Percentiles rank a stretch among this genome's conserved stretches.
Conservation (phyloP, 306 rosid species). For the Gynostemma pentaphyllum region DNA sequence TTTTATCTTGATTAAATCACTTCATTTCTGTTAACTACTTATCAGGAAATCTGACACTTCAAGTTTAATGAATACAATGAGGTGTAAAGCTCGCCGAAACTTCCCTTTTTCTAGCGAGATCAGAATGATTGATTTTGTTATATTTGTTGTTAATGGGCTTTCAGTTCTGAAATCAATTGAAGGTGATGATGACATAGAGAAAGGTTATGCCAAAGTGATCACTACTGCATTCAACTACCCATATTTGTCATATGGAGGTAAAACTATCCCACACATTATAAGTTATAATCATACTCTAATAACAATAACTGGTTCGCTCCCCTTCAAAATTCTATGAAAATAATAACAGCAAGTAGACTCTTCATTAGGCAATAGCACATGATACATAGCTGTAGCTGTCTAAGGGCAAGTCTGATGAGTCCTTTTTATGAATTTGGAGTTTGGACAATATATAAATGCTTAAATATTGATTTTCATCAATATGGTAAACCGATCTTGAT, state of each 20-base stretch:
- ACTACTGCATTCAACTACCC: constrained; percentile 56
- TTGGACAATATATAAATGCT: background rate
- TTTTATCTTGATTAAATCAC: constrained; percentile 6
- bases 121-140: constrained; percentile 55
- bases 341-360: background rate
- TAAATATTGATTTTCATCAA: background rate
- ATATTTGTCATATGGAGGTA: constrained; percentile 63
- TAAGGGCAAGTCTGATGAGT: background rate
- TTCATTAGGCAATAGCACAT: background rate
- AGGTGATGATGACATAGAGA: constrained; percentile 23
- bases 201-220: constrained; percentile 21
- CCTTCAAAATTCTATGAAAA: background rate
- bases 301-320: no score
- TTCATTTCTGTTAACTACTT: constrained; percentile 23
- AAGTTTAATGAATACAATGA: constrained; percentile 33
- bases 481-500: background rate
- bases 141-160: constrained; percentile 55
- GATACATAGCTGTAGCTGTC: background rate
- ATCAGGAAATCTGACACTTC: constrained; percentile 46
- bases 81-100: constrained; percentile 29
- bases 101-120: constrained; percentile 25
- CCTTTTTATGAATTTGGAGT: background rate
- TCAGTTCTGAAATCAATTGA: constrained; percentile 52
- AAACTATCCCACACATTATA: background rate
- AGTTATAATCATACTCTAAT: background rate